Conservation (phyloP, 1,139 yeast species). For the Taiozyma sp. region DNA sequence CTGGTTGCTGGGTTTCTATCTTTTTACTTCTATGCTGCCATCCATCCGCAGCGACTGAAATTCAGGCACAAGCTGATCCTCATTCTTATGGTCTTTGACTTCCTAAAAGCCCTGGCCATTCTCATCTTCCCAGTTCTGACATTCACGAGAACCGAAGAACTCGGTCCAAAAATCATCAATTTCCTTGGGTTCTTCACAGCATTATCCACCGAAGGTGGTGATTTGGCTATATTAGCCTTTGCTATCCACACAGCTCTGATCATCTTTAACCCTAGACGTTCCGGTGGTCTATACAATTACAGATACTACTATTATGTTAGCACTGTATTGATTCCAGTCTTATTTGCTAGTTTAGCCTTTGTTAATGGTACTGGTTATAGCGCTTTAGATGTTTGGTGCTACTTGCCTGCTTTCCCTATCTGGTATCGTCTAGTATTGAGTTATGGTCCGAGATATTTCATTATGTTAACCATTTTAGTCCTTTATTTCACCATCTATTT, state of each 20-base stretch:
- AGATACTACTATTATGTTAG: conserved; percentile 55
- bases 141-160: conserved; percentile 39
- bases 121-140: conserved; percentile 56
- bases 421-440: conserved; percentile 75
- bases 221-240: conserved; percentile 73
- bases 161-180: conserved; percentile 53
- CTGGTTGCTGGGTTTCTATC: conserved; percentile 49
- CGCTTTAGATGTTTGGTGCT: conserved; percentile 74
- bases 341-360: conserved; percentile 73
- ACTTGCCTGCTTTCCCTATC: conserved; percentile 63
- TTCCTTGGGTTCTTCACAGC: conserved; percentile 85
- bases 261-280: conserved; percentile 58
- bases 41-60: conserved; percentile 54
- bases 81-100: conserved; percentile 63
- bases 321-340: conserved; percentile 55
- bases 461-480: conserved; percentile 55
- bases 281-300: conserved; percentile 67
- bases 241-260: conserved; percentile 79
- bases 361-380: conserved; percentile 48
- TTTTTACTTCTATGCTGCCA: conserved; percentile 49
- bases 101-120: conserved; percentile 65
- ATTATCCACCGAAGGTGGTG: conserved; percentile 81
- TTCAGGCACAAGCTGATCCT: conserved; percentile 72
- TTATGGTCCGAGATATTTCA: conserved; percentile 77
- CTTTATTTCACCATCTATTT: conserved; percentile 70